These are phyloP conservation scores for Sporisorium exsertum DNA, from an alignment of 1,284 basidiomycete species.

Conservation along the genomic window DNA sequence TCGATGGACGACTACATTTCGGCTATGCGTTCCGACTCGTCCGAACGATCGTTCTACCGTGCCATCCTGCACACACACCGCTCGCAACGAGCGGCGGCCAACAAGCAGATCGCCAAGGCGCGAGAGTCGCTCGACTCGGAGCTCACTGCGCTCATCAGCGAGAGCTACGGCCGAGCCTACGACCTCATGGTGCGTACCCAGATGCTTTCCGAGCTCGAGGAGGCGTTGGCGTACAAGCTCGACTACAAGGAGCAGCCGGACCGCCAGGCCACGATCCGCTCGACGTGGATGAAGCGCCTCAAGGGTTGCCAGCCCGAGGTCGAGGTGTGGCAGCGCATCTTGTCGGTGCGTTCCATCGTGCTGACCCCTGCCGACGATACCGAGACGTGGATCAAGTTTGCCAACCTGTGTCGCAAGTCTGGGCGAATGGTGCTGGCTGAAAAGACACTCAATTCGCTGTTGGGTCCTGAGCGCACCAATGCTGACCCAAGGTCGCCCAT, in stretches of 20 bases:
- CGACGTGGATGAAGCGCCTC: slow-evolving; percentile 74
- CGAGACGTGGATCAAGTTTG: slow-evolving; percentile 96
- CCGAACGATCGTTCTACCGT: slow-evolving; percentile 94
- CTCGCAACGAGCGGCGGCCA: slow-evolving; percentile 91
- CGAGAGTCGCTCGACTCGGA: slow-evolving; percentile 93
- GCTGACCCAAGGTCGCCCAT: slow-evolving; percentile 49
- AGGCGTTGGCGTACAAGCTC: slow-evolving; percentile 93
- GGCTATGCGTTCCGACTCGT: slow-evolving; percentile 91
- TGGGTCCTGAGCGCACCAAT: slow-evolving; percentile 62
- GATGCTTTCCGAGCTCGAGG: slow-evolving; percentile 97
- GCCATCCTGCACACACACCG: slow-evolving; percentile 95
- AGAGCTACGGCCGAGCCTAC: slow-evolving; percentile 95
- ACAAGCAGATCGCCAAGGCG: slow-evolving; percentile 92
- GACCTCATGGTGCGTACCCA: slow-evolving; percentile 95
- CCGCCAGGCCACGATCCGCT: slow-evolving; percentile 71
- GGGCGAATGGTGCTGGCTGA: slow-evolving; percentile 90
- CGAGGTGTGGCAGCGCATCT: slow-evolving; percentile 97
- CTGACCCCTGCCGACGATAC: slow-evolving; percentile 93
- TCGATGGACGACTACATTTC: slow-evolving; percentile 97
- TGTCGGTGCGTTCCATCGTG: slow-evolving; percentile 95
- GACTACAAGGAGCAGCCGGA: slow-evolving; percentile 81
- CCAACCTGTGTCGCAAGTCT: slow-evolving; percentile 86
- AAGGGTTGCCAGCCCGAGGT: slow-evolving; percentile 98
- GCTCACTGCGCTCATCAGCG: slow-evolving; percentile 89
- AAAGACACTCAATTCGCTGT: slow-evolving; percentile 84